These are phyloP conservation scores for Blastomyces silverae DNA, from an alignment of 2,329 filamentous ascomycete species.

Conservation along the genomic window DNA sequence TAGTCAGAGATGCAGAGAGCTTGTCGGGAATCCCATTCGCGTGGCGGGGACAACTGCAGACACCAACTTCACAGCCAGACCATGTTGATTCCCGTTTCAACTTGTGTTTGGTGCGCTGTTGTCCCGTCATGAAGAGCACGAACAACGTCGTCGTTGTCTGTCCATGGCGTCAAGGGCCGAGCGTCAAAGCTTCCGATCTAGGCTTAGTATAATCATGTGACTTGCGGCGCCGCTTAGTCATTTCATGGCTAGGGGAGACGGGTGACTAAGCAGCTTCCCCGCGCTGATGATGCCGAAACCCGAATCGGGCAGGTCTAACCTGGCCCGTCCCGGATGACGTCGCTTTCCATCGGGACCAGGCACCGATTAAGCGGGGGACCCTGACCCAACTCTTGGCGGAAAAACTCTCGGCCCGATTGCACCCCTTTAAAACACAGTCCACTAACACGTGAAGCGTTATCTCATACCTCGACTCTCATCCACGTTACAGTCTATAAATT, in stretches of 20 bases:
- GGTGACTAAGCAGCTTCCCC: neutral
- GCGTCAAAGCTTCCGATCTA: too few relatives aligned
- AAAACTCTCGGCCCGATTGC: neutral
- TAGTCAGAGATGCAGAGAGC: neutral
- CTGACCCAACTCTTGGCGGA: neutral
- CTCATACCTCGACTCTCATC: too few relatives aligned
- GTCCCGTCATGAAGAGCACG: neutral
- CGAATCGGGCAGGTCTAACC: neutral
- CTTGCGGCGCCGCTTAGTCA: neutral
- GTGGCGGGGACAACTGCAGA: neutral
- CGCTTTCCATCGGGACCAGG: slow-evolving; percentile 1
- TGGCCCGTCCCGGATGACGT: neutral
- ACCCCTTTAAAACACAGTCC: neutral
- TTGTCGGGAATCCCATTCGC: neutral
- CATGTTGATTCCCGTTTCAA: neutral
- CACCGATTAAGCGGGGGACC: neutral
- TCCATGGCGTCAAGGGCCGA: too few relatives aligned
- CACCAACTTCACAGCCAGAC: neutral
- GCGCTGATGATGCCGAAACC: neutral
- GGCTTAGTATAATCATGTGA: neutral
- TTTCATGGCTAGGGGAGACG: neutral
- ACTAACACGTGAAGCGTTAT: too few relatives aligned
- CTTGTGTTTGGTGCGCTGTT: neutral
- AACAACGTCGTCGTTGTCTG: too few relatives aligned
- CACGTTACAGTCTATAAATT: too few relatives aligned